phyloP scores from a whole-genome alignment of 306 rosid species.

The Cercis canadensis region DNA sequence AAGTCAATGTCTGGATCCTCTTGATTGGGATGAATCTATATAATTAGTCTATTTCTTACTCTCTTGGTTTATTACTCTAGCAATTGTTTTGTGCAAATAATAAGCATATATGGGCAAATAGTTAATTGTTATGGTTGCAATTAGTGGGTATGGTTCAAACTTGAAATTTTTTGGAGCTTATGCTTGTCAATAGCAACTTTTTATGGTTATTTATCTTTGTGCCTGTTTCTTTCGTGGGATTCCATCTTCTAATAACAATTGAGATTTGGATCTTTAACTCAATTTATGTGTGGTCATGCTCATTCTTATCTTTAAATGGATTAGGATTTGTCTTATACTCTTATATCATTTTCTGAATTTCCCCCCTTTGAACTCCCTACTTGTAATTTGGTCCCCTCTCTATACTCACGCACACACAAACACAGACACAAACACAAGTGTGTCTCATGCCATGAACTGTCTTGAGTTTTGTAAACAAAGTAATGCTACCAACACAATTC shows the following conservation, averaged over 20 bases:
- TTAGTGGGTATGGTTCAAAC: constrained; percentile 31
- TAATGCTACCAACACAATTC: too few species aligned
- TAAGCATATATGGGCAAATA: constrained; percentile 20
- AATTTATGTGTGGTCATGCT: constrained; percentile 39
- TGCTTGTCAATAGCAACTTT: constrained; percentile 25
- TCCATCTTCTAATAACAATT: constrained; percentile 40
- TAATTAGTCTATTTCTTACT: not conserved
- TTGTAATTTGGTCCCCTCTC: too few species aligned
- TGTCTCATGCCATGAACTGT: too few species aligned
- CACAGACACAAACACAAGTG: too few species aligned
- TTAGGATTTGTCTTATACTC: constrained; percentile 44
- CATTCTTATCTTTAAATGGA: constrained; percentile 39
- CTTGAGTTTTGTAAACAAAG: too few species aligned
- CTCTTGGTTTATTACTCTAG: constrained; percentile 18
- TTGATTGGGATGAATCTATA: too few species aligned
- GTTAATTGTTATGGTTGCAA: constrained; percentile 6
- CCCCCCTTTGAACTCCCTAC: too few species aligned
- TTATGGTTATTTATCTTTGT: constrained; percentile 33
- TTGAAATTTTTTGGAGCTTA: constrained; percentile 29
- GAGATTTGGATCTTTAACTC: not conserved
- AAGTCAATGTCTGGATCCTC: constrained; percentile 19
- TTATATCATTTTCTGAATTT: constrained; percentile 30
- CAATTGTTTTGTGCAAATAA: constrained; percentile 33
- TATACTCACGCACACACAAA: too few species aligned
- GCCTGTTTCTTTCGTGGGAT: constrained; percentile 47